phyloP scores from a whole-genome alignment of 2,329 filamentous ascomycete genomes.

The Didymella exigua region DNA sequence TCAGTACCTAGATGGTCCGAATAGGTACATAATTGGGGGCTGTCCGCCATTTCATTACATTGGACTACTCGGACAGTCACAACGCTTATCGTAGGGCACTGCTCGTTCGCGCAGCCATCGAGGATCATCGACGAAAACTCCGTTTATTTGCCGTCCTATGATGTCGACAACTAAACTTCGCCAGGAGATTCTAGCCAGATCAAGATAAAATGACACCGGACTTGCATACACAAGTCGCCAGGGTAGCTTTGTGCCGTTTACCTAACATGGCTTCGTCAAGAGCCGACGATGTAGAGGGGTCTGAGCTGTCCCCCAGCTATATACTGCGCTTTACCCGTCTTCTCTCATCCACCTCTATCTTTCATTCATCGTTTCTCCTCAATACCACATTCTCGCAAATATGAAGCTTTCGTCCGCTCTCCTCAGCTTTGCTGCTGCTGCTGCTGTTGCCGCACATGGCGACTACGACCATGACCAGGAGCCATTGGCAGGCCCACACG shows the following conservation, averaged over 20 bases:
- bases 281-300: conserved; percentile 30
- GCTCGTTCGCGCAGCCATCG: neutral
- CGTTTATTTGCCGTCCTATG: conserved; percentile 1
- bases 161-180: conserved; percentile 16
- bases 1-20: conserved; percentile 13
- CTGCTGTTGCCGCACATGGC: conserved; percentile 64
- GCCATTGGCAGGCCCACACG: conserved; percentile 67
- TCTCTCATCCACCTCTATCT: conserved; percentile 3
- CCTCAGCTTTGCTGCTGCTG: conserved; percentile 54
- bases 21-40: neutral
- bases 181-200: conserved; percentile 28
- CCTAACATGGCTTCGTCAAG: conserved; percentile 42
- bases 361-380: neutral
- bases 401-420: conserved; percentile 40
- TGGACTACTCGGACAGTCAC: neutral
- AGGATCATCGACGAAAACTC: neutral
- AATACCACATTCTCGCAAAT: conserved; percentile 5
- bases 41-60: too few species aligned
- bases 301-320: conserved; percentile 24
- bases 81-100: neutral
- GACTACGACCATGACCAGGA: conserved; percentile 63
- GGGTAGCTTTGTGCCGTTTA: conserved; percentile 43
- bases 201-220: conserved; percentile 21
- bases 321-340: conserved; percentile 23
- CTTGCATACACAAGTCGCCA: conserved; percentile 30